A percentile compares a stretch with the other conserved stretches of the same genome.
These are phyloP conservation scores for Tetrastigma voinierianum DNA, from an alignment of 164 flowering plant genomes.

Conservation along the genomic window DNA sequence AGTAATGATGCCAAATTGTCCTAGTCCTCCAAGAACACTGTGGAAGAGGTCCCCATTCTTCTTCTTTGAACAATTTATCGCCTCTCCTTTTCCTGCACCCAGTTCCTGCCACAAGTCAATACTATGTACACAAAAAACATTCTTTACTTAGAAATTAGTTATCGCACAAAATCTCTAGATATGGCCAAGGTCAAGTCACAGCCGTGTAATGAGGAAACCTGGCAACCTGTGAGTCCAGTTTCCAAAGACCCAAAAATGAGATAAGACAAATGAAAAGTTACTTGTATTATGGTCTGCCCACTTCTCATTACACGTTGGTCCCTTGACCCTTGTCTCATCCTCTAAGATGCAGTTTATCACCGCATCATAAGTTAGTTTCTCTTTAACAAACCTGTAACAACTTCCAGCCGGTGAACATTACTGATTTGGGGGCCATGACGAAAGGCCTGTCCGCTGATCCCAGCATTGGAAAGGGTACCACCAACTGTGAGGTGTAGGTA, in stretches of 20 bases:
- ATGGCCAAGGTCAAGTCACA: neutral
- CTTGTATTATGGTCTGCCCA: neutral
- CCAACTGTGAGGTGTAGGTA: constrained; percentile 66
- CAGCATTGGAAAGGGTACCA: constrained; percentile 71
- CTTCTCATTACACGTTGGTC: constrained; percentile 1
- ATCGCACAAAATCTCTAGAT: neutral
- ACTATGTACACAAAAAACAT: neutral
- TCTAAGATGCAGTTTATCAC: neutral
- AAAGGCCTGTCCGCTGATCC: constrained; percentile 71
- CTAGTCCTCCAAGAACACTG: constrained; percentile 66
- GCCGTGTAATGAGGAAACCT: constrained; percentile 3
- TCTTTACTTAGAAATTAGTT: too few species aligned
- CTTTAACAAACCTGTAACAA: constrained; percentile 58
- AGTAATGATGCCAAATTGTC: constrained; percentile 67
- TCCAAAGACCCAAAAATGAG: constrained; percentile 1
- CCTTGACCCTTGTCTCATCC: neutral
- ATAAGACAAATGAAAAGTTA: constrained; percentile 2
- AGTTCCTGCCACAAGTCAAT: neutral
- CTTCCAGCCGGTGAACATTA: constrained; percentile 58
- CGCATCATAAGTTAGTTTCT: neutral
- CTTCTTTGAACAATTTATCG: constrained; percentile 42
- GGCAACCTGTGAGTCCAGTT: neutral
- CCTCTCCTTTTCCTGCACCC: constrained; percentile 61
- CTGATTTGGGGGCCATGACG: constrained; percentile 72
- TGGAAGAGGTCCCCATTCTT: constrained; percentile 51